phyloP scores from a whole-genome alignment of 2,329 filamentous ascomycete species.

The Fusarium vanettenii region DNA sequence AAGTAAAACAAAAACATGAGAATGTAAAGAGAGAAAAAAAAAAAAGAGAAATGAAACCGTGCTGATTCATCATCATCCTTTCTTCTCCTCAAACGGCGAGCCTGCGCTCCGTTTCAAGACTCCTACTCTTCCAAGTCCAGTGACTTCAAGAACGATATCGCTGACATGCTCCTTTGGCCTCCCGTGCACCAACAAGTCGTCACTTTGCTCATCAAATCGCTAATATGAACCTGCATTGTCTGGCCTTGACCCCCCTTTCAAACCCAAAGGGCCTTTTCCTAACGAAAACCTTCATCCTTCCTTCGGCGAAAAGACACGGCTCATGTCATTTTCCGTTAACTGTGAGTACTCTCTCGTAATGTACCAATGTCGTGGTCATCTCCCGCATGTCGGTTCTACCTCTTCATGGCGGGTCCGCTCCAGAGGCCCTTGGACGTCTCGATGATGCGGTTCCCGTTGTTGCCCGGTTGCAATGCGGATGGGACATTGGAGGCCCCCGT shows the following conservation, averaged over 20 bases:
- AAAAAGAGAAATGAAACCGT: constrained; percentile 8
- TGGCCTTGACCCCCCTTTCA: neutral
- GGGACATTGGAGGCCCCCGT: constrained; percentile 55
- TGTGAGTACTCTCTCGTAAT: neutral
- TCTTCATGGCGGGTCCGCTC: constrained; percentile 53
- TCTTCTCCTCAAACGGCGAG: constrained; percentile 22
- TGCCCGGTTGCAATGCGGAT: constrained; percentile 65
- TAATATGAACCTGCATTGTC: neutral
- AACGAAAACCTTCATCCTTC: neutral
- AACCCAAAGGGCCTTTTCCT: neutral
- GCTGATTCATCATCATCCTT: constrained; percentile 3
- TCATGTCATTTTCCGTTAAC: neutral
- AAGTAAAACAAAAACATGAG: neutral
- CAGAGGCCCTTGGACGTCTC: constrained; percentile 74
- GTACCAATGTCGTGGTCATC: neutral
- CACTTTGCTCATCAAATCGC: neutral
- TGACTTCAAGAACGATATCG: constrained; percentile 1
- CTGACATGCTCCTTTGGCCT: neutral
- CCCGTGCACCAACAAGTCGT: neutral
- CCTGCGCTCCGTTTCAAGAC: constrained; percentile 28
- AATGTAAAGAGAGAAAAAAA: neutral
- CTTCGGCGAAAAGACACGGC: neutral
- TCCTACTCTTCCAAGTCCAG: constrained; percentile 2
- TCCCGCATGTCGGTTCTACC: constrained; percentile 28
- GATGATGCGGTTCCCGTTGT: constrained; percentile 66